A percentile compares a stretch with the other conserved stretches of the same genome.
These are phyloP conservation scores for Aspergillus caelatus DNA, from an alignment of 2,329 filamentous ascomycete genomes.

Conservation along the genomic window DNA sequence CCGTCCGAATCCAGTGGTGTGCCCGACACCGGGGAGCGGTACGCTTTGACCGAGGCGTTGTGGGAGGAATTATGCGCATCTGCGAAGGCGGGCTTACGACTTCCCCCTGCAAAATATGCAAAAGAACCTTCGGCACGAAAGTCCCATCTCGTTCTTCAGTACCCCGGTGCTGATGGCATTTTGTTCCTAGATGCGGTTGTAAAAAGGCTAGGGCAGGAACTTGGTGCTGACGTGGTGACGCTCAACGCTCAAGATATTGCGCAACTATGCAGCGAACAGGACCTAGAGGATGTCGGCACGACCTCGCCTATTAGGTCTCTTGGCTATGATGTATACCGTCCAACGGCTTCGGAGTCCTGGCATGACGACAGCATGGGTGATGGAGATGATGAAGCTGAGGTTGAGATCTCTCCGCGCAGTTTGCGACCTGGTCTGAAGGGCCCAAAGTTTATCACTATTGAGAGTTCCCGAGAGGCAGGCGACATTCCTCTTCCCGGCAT, in stretches of 20 bases:
- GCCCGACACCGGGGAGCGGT: conserved; percentile 30
- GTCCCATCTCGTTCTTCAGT: conserved; percentile 62
- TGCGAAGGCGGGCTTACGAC: conserved; percentile 54
- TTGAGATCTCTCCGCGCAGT: conserved; percentile 20
- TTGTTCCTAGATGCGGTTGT: conserved; percentile 64
- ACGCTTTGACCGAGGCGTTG: conserved; percentile 43
- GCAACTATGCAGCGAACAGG: conserved; percentile 47
- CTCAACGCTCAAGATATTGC: conserved; percentile 51
- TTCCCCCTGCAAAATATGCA: conserved; percentile 42
- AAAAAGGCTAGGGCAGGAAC: conserved; percentile 61
- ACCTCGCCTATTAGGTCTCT: conserved; percentile 46
- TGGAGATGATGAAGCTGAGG: conserved; percentile 39
- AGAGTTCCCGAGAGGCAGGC: conserved; percentile 31
- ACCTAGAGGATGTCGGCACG: conserved; percentile 36
- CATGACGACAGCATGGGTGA: conserved; percentile 53
- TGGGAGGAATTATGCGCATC: conserved; percentile 55
- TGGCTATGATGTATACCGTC: conserved; percentile 58
- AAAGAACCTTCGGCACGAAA: conserved; percentile 54
- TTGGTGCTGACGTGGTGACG: conserved; percentile 50
- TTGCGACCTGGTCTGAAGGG: conserved; percentile 22
- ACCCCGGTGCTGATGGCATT: conserved; percentile 59
- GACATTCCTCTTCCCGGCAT: conserved; percentile 38
- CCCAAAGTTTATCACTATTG: conserved; percentile 39
- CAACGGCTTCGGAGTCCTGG: conserved; percentile 31
- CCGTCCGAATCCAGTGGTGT: conserved; percentile 23